Base-by-base conservation (phyloP, 2,329 filamentous ascomycete genomes). In the Ceratocystis diversiconidia region DNA sequence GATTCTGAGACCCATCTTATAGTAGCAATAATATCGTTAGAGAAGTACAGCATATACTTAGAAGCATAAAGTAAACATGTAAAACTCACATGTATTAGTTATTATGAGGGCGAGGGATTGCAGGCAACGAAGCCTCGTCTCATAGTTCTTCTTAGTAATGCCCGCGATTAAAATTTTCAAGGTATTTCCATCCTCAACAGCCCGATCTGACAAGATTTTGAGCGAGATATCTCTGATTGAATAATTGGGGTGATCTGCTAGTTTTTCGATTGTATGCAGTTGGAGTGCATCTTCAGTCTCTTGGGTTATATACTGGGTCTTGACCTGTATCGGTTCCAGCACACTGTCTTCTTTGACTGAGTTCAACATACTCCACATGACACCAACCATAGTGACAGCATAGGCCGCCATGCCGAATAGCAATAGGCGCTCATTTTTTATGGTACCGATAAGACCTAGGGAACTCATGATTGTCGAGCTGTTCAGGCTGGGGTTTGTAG, bases 211-310 rank as follows among this genome's bases (percentile, higher is more conserved):
- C 3, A 84, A 75, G 28, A 83, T 84, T 70, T 80, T 82, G 68
- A 80, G 79, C 10, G 85, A 83, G 66, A 87, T 86, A 68, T 89
- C 85, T 69, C 85, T 80, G 68, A 92, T 87, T 22, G 87, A 82
- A 71, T 83, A 86, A 73, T 86, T 92, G 68, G 87, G 87, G 73
- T 88, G 88, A 63, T 81, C 78, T 12, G 88, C 77, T 3, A 92
- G 79, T 69, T 84, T 87, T 63, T 85, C 78, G 8, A 92, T 77
- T 0, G 88, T 91, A 52, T 80, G 78, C 10, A 85, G 72, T 66
- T 85, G 82, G 52, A 91, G 78, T 1, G 86, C 82, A 71, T 90
- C 87, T 71, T 91, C 87, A 1, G 86, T 89, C 28, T 87, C 84
- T 73, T 90, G 85, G 15, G 85, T 88, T 69, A 90, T 88, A 72